Evolutionary conservation across 2,329 filamentous ascomycete genomes (phyloP).

Genomic region (Piedraia hortae): DNA sequence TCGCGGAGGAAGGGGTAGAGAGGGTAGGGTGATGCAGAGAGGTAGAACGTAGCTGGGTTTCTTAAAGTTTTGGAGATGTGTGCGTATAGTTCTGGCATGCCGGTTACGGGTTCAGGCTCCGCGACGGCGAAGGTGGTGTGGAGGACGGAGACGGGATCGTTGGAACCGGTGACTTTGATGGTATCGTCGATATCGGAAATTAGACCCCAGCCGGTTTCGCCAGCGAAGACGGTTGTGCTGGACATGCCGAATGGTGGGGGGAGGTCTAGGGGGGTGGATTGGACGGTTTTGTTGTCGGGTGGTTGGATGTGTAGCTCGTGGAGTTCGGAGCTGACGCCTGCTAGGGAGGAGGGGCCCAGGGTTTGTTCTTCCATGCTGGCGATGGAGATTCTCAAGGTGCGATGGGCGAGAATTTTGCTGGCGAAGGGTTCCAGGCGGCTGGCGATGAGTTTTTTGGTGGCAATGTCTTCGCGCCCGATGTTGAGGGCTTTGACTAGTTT

Average conservation of each 20-base stretch:
- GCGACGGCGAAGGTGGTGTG: constrained; percentile 57
- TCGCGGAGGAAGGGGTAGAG: constrained; percentile 61
- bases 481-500: constrained; percentile 42
- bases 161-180: constrained; percentile 71
- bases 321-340: constrained; percentile 10
- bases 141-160: constrained; percentile 53
- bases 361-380: constrained; percentile 13
- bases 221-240: constrained; percentile 47
- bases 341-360: constrained; percentile 11
- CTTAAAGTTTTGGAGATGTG: constrained; percentile 28
- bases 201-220: constrained; percentile 54
- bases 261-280: constrained; percentile 6
- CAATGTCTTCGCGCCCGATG: constrained; percentile 23
- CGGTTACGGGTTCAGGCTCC: constrained; percentile 34
- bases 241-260: constrained; percentile 17
- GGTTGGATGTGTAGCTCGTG: constrained; percentile 9
- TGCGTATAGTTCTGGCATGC: constrained; percentile 65
- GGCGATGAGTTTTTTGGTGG: constrained; percentile 33
- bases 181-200: constrained; percentile 87
- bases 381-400: constrained; percentile 39
- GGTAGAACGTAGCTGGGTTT: constrained; percentile 63
- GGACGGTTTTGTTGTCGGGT: constrained; percentile 1
- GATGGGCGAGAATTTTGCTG: constrained; percentile 43
- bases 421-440: constrained; percentile 50
- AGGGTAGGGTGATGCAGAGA: constrained; percentile 83